These are phyloP conservation scores for Tolypocladium paradoxum DNA, from an alignment of 2,329 filamentous ascomycete species.

Conservation along the genomic window DNA sequence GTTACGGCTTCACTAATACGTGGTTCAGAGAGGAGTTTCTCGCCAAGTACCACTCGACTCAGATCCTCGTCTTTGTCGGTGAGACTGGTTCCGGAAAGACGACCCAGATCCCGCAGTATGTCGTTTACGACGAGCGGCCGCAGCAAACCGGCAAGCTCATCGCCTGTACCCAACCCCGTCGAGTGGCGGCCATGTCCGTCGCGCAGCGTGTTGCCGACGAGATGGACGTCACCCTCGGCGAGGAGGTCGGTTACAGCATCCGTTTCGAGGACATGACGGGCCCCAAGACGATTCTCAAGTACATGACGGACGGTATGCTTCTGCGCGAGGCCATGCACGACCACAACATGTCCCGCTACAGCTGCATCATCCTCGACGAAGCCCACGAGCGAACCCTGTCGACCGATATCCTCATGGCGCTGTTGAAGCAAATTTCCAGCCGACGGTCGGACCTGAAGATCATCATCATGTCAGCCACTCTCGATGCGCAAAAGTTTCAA, in stretches of 20 bases:
- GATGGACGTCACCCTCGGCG: conserved; percentile 83
- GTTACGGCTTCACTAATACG: not conserved
- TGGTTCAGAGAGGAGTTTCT: conserved; percentile 72
- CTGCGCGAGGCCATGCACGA: conserved; percentile 95
- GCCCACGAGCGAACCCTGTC: conserved; percentile 95
- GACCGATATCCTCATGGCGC: conserved; percentile 93
- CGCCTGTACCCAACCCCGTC: conserved; percentile 92
- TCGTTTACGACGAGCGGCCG: conserved; percentile 91
- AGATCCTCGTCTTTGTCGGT: conserved; percentile 97
- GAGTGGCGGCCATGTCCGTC: conserved; percentile 97
- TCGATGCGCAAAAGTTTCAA: conserved; percentile 97
- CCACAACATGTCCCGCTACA: conserved; percentile 81
- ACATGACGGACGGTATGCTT: conserved; percentile 99
- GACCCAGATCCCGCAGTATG: conserved; percentile 97
- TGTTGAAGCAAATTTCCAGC: conserved; percentile 80
- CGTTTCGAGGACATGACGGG: conserved; percentile 95
- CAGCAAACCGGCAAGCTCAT: conserved; percentile 80
- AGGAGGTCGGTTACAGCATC: conserved; percentile 97
- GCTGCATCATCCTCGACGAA: conserved; percentile 96
- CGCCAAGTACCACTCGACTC: conserved; percentile 80
- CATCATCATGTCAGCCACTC: conserved; percentile 96
- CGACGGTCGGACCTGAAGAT: conserved; percentile 88
- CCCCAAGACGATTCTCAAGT: conserved; percentile 85
- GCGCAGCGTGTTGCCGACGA: conserved; percentile 96
- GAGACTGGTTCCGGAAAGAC: conserved; percentile 99